These are phyloP conservation scores for Xylaria acuta DNA, from an alignment of 495 filamentous ascomycete species.

Conservation along the genomic window DNA sequence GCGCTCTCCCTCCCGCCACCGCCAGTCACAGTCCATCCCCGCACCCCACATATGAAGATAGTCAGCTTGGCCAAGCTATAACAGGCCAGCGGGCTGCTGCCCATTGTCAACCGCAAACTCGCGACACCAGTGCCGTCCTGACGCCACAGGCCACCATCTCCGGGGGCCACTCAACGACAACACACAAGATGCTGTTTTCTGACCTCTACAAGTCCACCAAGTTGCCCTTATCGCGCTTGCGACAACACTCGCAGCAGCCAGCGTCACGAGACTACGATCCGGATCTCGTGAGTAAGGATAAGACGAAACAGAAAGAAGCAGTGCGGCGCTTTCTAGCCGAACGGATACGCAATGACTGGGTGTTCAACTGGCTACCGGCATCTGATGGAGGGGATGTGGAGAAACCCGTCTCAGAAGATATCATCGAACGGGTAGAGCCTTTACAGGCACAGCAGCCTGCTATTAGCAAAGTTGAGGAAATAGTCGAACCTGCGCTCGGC, in stretches of 20 bases:
- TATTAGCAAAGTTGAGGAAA: not conserved
- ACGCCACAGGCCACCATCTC: constrained; percentile 20
- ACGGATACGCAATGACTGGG: constrained; percentile 66
- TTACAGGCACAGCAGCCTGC: not conserved
- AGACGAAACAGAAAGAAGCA: constrained; percentile 60
- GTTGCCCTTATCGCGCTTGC: constrained; percentile 47
- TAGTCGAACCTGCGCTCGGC: constrained; percentile 32
- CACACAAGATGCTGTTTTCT: constrained; percentile 44
- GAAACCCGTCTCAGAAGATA: constrained; percentile 22
- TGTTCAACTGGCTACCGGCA: constrained; percentile 50
- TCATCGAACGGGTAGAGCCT: not conserved
- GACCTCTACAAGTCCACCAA: constrained; percentile 44
- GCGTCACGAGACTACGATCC: constrained; percentile 51
- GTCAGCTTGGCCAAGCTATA: constrained; percentile 36
- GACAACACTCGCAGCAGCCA: constrained; percentile 41
- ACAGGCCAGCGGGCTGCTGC: constrained; percentile 28
- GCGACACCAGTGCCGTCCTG: constrained; percentile 9
- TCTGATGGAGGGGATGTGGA: constrained; percentile 13
- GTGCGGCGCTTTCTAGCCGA: constrained; percentile 58
- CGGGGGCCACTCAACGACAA: constrained; percentile 34
- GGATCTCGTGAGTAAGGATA: constrained; percentile 61
- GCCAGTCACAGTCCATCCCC: constrained; percentile 40
- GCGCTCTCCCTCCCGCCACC: constrained; percentile 33
- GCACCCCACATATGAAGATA: constrained; percentile 37
- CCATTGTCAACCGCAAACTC: constrained; percentile 10